Conservation (phyloP, 345 rosid species). For the Aquilaria yunnanensis region DNA sequence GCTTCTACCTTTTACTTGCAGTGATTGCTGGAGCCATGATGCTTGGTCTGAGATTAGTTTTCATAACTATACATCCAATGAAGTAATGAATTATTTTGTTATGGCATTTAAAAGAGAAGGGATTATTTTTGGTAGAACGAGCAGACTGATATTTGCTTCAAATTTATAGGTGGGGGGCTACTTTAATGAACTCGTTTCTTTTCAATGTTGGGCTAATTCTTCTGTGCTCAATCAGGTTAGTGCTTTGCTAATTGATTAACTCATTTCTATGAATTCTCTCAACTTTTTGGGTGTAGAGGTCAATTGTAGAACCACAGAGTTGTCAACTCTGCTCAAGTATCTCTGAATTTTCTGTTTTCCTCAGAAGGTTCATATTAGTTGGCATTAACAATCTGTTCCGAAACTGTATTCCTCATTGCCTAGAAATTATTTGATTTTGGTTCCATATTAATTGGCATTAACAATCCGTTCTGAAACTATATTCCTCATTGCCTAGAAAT, state of each 20-base stretch:
- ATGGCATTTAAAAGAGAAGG: constrained; percentile 8
- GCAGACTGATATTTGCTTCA: constrained; percentile 11
- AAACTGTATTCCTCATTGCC: too few species aligned
- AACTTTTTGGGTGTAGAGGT: too few species aligned
- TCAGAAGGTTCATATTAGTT: too few species aligned
- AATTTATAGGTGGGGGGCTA: constrained; percentile 93
- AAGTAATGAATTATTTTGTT: constrained; percentile 45
- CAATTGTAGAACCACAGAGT: too few species aligned
- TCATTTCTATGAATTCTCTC: not conserved
- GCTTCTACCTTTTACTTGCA: constrained; percentile 90
- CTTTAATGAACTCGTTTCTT: constrained; percentile 97
- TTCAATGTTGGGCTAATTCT: constrained; percentile 97
- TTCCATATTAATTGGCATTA: too few species aligned
- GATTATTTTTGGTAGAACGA: constrained; percentile 10
- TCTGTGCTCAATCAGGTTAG: constrained; percentile 86
- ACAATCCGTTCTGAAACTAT: too few species aligned
- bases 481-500: too few species aligned
- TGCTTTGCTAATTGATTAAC: constrained; percentile 2
- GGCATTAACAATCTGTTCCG: too few species aligned
- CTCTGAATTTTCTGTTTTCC: too few species aligned
- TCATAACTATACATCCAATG: constrained; percentile 94
- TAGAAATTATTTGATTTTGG: too few species aligned
- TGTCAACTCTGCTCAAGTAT: too few species aligned
- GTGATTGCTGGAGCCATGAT: constrained; percentile 98
- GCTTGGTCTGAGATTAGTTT: constrained; percentile 88